Percentiles rank a stretch among this genome's conserved stretches.
Evolutionary conservation across 768 basidiomycete species (phyloP).

Genomic region (Cystofilobasidium bisporidii): DNA sequence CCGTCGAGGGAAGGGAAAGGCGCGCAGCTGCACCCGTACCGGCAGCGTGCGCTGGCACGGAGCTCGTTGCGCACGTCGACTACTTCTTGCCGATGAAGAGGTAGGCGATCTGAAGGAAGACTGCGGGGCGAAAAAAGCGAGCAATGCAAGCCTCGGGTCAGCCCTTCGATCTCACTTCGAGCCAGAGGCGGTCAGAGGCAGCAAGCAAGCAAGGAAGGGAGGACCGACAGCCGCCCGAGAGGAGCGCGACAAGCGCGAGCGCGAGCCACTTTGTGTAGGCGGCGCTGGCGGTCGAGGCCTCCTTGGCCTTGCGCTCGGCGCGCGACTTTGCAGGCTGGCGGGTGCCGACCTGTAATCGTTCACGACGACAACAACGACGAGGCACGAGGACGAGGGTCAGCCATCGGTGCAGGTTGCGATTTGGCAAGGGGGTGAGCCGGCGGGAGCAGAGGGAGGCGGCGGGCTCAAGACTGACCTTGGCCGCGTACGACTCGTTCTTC

Average conservation of each 20-base stretch:
- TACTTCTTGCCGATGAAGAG: conserved; percentile 7
- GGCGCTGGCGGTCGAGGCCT: neutral
- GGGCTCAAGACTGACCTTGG: neutral
- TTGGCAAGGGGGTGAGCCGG: too few relatives aligned
- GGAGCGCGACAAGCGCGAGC: conserved; percentile 11
- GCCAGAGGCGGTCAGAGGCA: neutral
- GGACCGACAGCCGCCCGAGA: conserved; percentile 21
- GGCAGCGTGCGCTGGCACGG: conserved; percentile 1
- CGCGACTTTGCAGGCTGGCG: conserved; percentile 13
- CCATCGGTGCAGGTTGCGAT: too few relatives aligned
- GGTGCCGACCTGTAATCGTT: conserved; percentile 7
- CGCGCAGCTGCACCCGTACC: too few relatives aligned
- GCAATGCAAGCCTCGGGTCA: too few relatives aligned
- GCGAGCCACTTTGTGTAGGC: conserved; percentile 10
- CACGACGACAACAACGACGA: too few relatives aligned
- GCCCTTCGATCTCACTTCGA: neutral
- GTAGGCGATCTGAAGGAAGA: conserved; percentile 19
- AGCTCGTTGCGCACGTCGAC: neutral
- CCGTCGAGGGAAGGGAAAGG: too few relatives aligned
- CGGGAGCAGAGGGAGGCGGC: too few relatives aligned
- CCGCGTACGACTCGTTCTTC: conserved; percentile 3
- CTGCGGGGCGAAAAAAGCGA: neutral
- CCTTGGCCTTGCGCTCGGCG: conserved; percentile 7
- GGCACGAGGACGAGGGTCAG: neutral
- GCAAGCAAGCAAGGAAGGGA: neutral